phyloP scores from a whole-genome alignment of 768 basidiomycete species.

The Saitozyma sp. region DNA sequence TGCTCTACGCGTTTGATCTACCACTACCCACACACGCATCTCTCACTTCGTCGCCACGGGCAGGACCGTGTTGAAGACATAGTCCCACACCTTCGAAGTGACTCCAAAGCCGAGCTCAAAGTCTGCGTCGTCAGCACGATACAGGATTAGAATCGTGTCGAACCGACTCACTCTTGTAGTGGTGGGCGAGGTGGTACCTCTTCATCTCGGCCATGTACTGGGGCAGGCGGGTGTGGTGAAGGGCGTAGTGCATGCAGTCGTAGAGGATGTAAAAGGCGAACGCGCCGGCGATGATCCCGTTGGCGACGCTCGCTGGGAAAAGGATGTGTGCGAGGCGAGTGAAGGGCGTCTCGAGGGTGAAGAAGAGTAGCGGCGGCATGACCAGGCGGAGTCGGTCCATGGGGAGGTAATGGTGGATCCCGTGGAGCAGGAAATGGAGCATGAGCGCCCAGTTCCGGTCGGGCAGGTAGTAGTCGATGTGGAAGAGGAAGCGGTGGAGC shows the following conservation, averaged over 20 bases:
- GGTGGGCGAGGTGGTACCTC: conserved; percentile 95
- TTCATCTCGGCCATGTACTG: conserved; percentile 89
- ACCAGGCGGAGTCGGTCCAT: conserved; percentile 95
- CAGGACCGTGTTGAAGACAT: conserved; percentile 75
- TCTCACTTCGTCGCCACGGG: conserved; percentile 36
- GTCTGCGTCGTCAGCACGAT: conserved; percentile 51
- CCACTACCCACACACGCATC: no score
- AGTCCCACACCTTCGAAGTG: conserved; percentile 89
- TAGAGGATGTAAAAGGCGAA: conserved; percentile 58
- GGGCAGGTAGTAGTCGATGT: conserved; percentile 82
- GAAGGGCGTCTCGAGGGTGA: conserved; percentile 75
- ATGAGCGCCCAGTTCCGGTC: conserved; percentile 76
- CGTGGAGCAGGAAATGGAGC: conserved; percentile 89
- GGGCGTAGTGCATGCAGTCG: conserved; percentile 69
- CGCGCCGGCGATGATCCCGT: conserved; percentile 84
- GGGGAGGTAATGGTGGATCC: conserved; percentile 95
- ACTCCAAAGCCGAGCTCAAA: conserved; percentile 97
- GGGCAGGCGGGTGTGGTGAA: conserved; percentile 84
- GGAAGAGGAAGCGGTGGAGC: conserved; percentile 96
- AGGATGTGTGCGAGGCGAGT: conserved; percentile 76
- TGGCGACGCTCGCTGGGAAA: conserved; percentile 81
- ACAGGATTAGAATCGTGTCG: background rate
- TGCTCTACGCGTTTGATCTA: no score
- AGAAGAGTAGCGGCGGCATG: conserved; percentile 90
- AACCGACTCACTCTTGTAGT: conserved; percentile 71